These are phyloP conservation scores for Murraya paniculata DNA, from an alignment of 345 rosid genomes.

Conservation along the genomic window DNA sequence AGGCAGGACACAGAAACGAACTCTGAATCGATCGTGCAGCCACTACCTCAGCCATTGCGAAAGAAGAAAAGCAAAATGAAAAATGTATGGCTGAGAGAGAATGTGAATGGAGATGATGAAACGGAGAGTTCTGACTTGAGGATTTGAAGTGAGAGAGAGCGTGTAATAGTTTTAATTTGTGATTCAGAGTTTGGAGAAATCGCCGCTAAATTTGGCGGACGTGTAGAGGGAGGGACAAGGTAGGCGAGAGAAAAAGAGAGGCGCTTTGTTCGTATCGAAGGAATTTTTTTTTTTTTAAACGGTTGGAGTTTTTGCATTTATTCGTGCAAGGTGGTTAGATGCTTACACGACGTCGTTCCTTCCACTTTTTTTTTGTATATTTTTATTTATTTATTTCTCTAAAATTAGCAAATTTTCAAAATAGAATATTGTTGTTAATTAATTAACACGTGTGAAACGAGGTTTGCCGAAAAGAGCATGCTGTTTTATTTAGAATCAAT, in stretches of 20 bases:
- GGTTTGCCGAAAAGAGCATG: too few relatives aligned
- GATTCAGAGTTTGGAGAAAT: conserved; percentile 36
- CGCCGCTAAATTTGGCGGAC: conserved; percentile 58
- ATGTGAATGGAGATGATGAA: conserved; percentile 2
- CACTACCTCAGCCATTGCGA: conserved; percentile 73
- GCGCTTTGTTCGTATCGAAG: conserved; percentile 68
- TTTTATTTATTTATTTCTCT: too few relatives aligned
- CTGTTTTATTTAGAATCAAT: too few relatives aligned
- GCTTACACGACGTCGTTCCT: background rate
- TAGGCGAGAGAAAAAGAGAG: background rate
- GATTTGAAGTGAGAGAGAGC: conserved; percentile 6
- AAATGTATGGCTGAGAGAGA: conserved; percentile 4
- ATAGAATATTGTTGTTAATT: too few relatives aligned
- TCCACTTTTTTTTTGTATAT: too few relatives aligned
- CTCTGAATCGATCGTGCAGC: conserved; percentile 64
- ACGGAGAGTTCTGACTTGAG: background rate
- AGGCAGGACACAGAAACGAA: conserved; percentile 36
- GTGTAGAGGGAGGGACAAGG: conserved; percentile 9
- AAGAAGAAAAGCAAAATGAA: background rate
- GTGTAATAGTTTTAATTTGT: background rate
- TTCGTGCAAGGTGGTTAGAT: background rate
- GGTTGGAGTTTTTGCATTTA: background rate
- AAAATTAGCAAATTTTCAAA: too few relatives aligned
- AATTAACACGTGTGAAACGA: too few relatives aligned
- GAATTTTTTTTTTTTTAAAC: background rate